Evolutionary conservation across 2,329 filamentous ascomycete species (phyloP).

Genomic region (Colletotrichum lindemuthianum): DNA sequence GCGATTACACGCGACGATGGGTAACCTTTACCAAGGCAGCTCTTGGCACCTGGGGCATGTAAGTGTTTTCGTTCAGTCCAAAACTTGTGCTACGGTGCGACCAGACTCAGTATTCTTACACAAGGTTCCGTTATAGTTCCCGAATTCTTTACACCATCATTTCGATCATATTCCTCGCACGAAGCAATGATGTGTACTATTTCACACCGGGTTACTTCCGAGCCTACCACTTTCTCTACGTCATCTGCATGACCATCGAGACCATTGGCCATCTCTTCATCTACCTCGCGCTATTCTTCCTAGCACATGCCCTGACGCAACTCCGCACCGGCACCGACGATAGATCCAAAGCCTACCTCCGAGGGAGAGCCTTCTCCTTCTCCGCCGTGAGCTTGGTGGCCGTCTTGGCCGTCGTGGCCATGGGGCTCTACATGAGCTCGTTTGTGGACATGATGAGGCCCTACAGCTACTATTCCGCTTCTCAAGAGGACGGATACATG

Average conservation of each 20-base stretch:
- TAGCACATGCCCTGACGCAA: conserved; percentile 25
- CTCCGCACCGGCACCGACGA: neutral
- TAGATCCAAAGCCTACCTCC: neutral
- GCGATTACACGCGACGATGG: conserved; percentile 40
- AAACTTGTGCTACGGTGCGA: neutral
- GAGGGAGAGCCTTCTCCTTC: neutral
- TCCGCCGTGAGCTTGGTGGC: neutral
- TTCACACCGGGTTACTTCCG: neutral
- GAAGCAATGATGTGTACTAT: neutral
- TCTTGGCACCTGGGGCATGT: conserved; percentile 41
- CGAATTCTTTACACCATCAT: neutral
- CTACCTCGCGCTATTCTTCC: conserved; percentile 32
- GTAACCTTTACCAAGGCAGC: conserved; percentile 41
- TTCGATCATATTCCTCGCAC: neutral
- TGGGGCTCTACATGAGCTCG: conserved; percentile 15
- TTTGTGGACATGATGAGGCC: neutral
- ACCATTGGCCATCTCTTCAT: conserved; percentile 18
- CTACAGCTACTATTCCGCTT: neutral
- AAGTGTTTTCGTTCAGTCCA: conserved; percentile 15
- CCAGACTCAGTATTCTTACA: neutral
- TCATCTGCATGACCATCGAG: neutral
- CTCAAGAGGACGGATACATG: neutral
- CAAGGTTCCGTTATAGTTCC: conserved; percentile 1
- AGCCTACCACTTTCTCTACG: neutral
- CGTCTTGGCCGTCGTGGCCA: conserved; percentile 13